phyloP scores from a whole-genome alignment of 2,329 filamentous ascomycete genomes.

The Aspergillus sp. region DNA sequence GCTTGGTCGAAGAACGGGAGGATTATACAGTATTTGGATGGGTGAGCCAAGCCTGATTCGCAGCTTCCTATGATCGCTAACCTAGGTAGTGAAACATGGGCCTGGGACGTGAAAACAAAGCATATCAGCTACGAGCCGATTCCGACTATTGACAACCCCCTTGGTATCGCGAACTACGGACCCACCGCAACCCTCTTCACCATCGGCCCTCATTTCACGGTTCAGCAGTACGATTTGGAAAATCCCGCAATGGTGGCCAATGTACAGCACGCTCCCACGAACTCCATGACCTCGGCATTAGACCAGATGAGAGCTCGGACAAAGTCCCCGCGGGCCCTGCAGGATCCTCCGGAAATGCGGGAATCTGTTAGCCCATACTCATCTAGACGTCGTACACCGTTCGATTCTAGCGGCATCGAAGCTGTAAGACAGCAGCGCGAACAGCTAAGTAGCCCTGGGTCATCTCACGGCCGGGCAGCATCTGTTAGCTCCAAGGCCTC shows the following conservation, averaged over 20 bases:
- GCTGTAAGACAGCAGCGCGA: slow-evolving; percentile 61
- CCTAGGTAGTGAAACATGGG: slow-evolving; percentile 71
- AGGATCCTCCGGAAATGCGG: slow-evolving; percentile 57
- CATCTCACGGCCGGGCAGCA: slow-evolving; percentile 57
- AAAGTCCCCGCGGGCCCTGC: slow-evolving; percentile 31
- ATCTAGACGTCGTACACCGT: slow-evolving; percentile 72
- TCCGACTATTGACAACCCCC: slow-evolving; percentile 77
- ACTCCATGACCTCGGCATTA: slow-evolving; percentile 77
- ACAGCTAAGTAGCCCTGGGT: slow-evolving; percentile 68
- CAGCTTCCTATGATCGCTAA: too few relatives aligned
- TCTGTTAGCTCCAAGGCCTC: slow-evolving; percentile 62
- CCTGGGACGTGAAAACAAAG: slow-evolving; percentile 98
- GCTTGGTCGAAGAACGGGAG: slow-evolving; percentile 98
- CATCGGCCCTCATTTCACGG: slow-evolving; percentile 79
- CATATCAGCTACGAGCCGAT: slow-evolving; percentile 88
- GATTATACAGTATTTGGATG: slow-evolving; percentile 87
- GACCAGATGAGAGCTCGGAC: slow-evolving; percentile 54
- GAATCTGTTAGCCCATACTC: slow-evolving; percentile 69
- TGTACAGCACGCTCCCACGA: slow-evolving; percentile 78
- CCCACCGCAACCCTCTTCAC: slow-evolving; percentile 92
- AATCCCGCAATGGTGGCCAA: slow-evolving; percentile 80
- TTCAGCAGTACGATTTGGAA: slow-evolving; percentile 94
- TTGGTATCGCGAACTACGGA: slow-evolving; percentile 82
- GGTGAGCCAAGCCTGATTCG: slow-evolving; percentile 65
- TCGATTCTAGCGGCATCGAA: slow-evolving; percentile 66